Evolutionary conservation across 2,329 filamentous ascomycete species (phyloP), one percentile per base, ranked within the genome.

Genomic region (Apiospora pterosperma): DNA sequence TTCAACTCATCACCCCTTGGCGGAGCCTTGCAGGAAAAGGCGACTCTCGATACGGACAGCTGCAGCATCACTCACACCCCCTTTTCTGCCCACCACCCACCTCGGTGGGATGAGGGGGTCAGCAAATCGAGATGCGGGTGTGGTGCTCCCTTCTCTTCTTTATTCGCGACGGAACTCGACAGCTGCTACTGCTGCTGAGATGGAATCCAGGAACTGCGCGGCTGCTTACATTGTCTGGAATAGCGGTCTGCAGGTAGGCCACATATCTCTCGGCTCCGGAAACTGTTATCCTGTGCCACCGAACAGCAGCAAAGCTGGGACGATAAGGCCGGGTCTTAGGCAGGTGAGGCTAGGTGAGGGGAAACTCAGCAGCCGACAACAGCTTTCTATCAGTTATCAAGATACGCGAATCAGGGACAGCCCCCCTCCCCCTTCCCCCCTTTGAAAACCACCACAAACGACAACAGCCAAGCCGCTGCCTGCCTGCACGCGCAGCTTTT

Each of bases 311-410:
- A 39, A 4, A 38, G 36, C 36, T 38, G 36, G 39, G 19, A 21
- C n/a, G 41, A n/a, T 42, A 42, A n/a, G 41, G n/a, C n/a, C n/a
- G n/a, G n/a, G n/a, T n/a, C n/a, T n/a, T n/a, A n/a, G n/a, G 23
- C 48, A 55, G 48, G 48, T 55, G 48, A 55, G 48, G 48, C 48
- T 55, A 34, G 48, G 48, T 55, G 28, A 55, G 48, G 48, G 48
- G 48, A 34, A 34, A 10, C 28, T 25, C 25, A 55, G 19, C 28
- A 16, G 39, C 25, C 28, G 34, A 7, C 25, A 31, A 28, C 48
- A 55, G 48, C 16, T 4, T 16, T 12, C 16, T 16, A 19, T 6
- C 28, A 25, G 8, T 31, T 31, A n/a, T n/a, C 48, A 55, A 55
- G 48, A 55, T 55, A 21, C 28, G 48, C 48, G 48, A 55, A 2